Evolutionary conservation across 2,329 filamentous ascomycete genomes (phyloP).

Genomic region (Apiospora phragmitis): DNA sequence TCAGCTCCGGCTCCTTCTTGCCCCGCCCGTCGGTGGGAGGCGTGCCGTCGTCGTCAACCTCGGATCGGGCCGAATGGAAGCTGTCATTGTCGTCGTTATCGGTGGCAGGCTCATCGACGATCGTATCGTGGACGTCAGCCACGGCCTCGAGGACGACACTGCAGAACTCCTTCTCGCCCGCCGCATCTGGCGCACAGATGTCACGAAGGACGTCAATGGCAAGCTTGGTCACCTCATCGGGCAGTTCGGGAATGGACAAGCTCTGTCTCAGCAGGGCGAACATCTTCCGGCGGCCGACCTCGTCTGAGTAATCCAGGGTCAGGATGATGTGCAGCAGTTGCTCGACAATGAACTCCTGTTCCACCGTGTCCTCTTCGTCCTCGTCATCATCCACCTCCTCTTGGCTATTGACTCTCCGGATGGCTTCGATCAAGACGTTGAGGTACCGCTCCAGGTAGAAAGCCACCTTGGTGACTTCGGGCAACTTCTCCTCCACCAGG

Average conservation of each 20-base stretch:
- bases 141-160: slow-evolving; percentile 89
- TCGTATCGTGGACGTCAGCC: slow-evolving; percentile 93
- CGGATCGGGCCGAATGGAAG: slow-evolving; percentile 91
- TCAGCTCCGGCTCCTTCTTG: slow-evolving; percentile 44
- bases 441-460: slow-evolving; percentile 85
- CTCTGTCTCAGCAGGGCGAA: slow-evolving; percentile 85
- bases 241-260: slow-evolving; percentile 81
- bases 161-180: slow-evolving; percentile 80
- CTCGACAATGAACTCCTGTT: slow-evolving; percentile 94
- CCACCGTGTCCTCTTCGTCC: slow-evolving; percentile 77
- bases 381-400: slow-evolving; percentile 58
- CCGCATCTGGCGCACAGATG: slow-evolving; percentile 74
- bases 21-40: slow-evolving; percentile 49
- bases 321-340: slow-evolving; percentile 91
- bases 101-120: slow-evolving; percentile 66
- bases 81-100: slow-evolving; percentile 66
- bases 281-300: slow-evolving; percentile 94
- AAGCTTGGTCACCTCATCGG: slow-evolving; percentile 90
- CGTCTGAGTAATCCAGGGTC: slow-evolving; percentile 95
- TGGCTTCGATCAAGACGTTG: slow-evolving; percentile 63
- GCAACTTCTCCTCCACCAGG: slow-evolving; percentile 87
- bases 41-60: slow-evolving; percentile 69
- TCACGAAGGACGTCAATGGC: slow-evolving; percentile 78
- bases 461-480: slow-evolving; percentile 88
- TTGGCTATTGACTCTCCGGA: slow-evolving; percentile 56